Evolutionary conservation across 306 rosid species (phyloP).

Genomic region (Herpetospermum pedunculosum): DNA sequence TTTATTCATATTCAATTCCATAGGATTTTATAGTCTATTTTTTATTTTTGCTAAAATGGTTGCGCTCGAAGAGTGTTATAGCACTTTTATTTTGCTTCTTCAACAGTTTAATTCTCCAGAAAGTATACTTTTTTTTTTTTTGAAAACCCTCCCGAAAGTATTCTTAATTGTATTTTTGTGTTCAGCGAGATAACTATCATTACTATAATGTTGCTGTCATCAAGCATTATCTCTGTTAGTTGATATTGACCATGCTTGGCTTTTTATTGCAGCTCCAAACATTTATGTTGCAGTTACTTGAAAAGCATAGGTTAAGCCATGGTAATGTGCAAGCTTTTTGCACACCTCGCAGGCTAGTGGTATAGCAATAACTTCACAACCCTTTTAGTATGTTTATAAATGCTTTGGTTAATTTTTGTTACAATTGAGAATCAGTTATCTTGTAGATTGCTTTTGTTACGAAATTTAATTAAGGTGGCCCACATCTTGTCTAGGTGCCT

Average conservation of each 20-base stretch:
- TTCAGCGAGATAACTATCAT: not conserved
- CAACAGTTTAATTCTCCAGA: not conserved
- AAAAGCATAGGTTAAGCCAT: constrained; percentile 65
- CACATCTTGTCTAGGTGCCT: not conserved
- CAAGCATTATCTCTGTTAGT: not conserved
- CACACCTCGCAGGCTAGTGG: constrained; percentile 89
- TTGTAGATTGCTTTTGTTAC: not conserved
- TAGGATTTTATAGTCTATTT: not conserved
- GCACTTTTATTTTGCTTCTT: not conserved
- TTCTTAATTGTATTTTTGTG: not conserved
- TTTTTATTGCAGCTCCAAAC: constrained; percentile 61
- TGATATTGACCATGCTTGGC: constrained; percentile 15
- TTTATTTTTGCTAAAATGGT: not conserved
- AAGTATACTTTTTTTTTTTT: not conserved
- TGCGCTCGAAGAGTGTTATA: not conserved
- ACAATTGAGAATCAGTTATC: not conserved
- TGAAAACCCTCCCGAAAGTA: not conserved
- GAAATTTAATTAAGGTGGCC: not conserved
- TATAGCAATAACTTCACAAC: constrained; percentile 19
- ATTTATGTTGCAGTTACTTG: constrained; percentile 45
- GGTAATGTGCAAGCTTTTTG: constrained; percentile 59
- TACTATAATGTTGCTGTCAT: not conserved
- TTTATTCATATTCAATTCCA: too few species aligned
- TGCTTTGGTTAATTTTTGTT: not conserved
- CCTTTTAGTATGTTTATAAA: not conserved